Base-by-base conservation (phyloP, 129 eudicot species). In the Pittosporum tobira region DNA sequence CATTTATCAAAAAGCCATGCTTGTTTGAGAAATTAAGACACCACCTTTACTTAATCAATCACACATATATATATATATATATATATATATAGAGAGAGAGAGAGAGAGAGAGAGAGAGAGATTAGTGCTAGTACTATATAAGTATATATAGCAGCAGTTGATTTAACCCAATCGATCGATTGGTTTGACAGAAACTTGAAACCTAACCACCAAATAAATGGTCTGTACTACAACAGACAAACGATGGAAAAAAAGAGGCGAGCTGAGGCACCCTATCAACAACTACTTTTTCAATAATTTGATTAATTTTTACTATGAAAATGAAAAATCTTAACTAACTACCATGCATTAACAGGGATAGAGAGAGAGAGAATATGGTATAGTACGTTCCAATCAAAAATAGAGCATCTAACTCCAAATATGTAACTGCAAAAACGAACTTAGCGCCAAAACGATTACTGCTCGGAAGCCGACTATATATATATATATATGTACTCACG, bases 251-350 rank as follows among this genome's bases (percentile, higher is more conserved):
- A 62, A 46, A 31, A 48, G 49, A 61, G 30, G 47, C 63, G 23
- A 28, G 69, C 46, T 31, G 55, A 48, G 79, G 79, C 70, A 78
- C 69, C 49, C 51, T 55, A 61, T 18, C 57, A 64, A 60, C 44
- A 46, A 34, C 69, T n/a, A n/a, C n/a, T n/a, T 59, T 72, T 67
- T 63, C 71, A 58, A 66, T 45, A n/a, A n/a, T n/a, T n/a, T n/a
- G n/a, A n/a, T n/a, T n/a, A n/a, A n/a, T n/a, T n/a, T n/a, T n/a
- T n/a, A n/a, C 22, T 22, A 23, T 27, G 50, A 31, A 61, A 59
- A 60, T 29, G 52, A 43, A 30, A 48, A 53, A 16, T 26, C 24
- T 48, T 16, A 28, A 38, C 19, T 25, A 59, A 38, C 70, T 65
- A 1, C 9, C 36, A 1, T 2, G 7, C 4, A 1, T 8, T 31